phyloP scores from a whole-genome alignment of 2,329 filamentous ascomycete species.

The Arthrocladium fulminans region DNA sequence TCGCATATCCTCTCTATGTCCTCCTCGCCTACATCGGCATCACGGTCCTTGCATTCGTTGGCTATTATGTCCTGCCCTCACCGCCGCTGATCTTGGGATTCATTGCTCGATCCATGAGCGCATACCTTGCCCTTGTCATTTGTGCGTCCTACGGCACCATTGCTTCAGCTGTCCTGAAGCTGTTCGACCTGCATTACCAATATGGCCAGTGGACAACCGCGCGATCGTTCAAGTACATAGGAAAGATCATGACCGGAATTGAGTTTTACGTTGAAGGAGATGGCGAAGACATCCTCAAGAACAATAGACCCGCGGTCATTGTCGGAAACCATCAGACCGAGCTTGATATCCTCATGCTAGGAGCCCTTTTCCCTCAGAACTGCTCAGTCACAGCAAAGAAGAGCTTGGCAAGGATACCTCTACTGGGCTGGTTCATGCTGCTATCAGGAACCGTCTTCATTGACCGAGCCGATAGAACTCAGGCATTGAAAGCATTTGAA shows the following conservation, averaged over 20 bases:
- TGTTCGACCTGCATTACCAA: conserved; percentile 58
- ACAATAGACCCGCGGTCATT: conserved; percentile 73
- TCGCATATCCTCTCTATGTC: conserved; percentile 35
- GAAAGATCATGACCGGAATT: conserved; percentile 67
- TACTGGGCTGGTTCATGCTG: conserved; percentile 91
- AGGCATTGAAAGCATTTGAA: conserved; percentile 76
- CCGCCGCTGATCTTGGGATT: conserved; percentile 31
- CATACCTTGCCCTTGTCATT: conserved; percentile 37
- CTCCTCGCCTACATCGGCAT: conserved; percentile 55
- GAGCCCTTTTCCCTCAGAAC: conserved; percentile 78
- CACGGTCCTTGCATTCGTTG: conserved; percentile 43
- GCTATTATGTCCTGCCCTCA: conserved; percentile 35
- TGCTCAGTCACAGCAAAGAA: conserved; percentile 91
- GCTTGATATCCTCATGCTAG: conserved; percentile 87
- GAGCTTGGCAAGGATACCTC: conserved; percentile 65
- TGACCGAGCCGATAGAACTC: conserved; percentile 74
- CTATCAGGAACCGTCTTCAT: conserved; percentile 90
- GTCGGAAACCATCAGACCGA: conserved; percentile 95
- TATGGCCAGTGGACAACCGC: conserved; percentile 79
- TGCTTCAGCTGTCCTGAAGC: conserved; percentile 61
- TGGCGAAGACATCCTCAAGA: conserved; percentile 56
- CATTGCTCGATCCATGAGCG: conserved; percentile 37
- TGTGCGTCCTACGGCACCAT: conserved; percentile 65
- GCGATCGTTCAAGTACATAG: conserved; percentile 69
- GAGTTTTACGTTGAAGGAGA: conserved; percentile 58